Evolutionary conservation across 1,284 basidiomycete species (phyloP), one percentile per base, ranked within the genome.

Genomic region (Trichosporon coremiiforme): DNA sequence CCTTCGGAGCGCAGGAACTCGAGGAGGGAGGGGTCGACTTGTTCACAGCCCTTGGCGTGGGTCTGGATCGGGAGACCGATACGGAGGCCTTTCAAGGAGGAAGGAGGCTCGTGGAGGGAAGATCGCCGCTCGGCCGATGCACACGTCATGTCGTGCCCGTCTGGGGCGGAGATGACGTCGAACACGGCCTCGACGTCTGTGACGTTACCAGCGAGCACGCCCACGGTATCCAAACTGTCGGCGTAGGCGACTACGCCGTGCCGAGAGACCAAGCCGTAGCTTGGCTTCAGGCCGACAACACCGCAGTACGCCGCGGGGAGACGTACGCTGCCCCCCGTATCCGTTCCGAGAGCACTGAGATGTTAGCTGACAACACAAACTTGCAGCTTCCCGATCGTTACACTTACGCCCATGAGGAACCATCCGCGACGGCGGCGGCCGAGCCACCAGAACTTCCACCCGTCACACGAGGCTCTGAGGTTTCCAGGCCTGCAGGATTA

Each of bases 221-320:
- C 97, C 0, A 99, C 93, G 70, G 93, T 96, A 77, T 99, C 96
- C 10, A 99, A 85, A 70, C 93, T 95, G 78, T 98, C 95, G 0
- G 95, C 95, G 76, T 93, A 99, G 0, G 94, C 90, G 0, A 99
- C 88, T 0, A 98, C 89, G 2, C 97, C 96, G 89, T 91, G 91
- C 90, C 95, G 88, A 77, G 92, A 94, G 50, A 99, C 84, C 63
- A 97, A 84, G 0, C 96, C 96, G 76, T 98, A 98, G 0, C 94
- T 95, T 0, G 96, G 96, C 79, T 99, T 99, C 66, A 98, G 84
- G 0, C 95, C 96, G 3, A 92, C 89, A 0, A 98, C 86, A 2
- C 95, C 95, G 77, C 94, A 98, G 80, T 97, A 98, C 0, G 94
- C 90, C 0, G 95, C 95, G 0, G 96, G 97, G 1, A 99, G 85